Evolutionary conservation across 2,329 filamentous ascomycete genomes (phyloP).

Genomic region (Xylariaceae sp.): DNA sequence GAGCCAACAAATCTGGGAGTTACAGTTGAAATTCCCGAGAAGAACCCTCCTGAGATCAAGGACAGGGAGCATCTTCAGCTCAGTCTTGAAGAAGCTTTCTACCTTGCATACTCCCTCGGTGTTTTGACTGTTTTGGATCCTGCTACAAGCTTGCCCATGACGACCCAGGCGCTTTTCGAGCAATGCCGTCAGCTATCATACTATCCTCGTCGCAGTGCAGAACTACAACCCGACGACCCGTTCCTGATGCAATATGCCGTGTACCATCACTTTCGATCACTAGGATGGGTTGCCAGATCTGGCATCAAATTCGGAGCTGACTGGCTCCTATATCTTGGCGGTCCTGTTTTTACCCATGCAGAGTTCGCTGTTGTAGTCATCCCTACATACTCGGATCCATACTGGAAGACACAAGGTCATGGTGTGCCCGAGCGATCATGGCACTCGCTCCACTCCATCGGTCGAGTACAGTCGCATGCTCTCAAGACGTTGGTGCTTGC

Average conservation of each 20-base stretch:
- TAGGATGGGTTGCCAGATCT: conserved; percentile 90
- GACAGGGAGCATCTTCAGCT: conserved; percentile 86
- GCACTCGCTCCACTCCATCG: conserved; percentile 86
- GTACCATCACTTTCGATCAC: conserved; percentile 93
- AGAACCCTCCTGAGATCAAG: conserved; percentile 30
- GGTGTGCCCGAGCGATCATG: conserved; percentile 55
- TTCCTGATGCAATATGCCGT: conserved; percentile 86
- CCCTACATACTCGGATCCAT: conserved; percentile 73
- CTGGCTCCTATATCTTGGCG: conserved; percentile 89
- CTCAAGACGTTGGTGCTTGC: conserved; percentile 85
- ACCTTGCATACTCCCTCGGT: conserved; percentile 78
- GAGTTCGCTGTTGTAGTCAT: conserved; percentile 86
- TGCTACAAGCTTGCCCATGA: conserved; percentile 42
- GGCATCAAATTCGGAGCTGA: conserved; percentile 95
- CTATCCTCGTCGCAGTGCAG: conserved; percentile 55
- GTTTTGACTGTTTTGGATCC: conserved; percentile 62
- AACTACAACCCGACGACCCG: conserved; percentile 69
- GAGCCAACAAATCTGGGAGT: not conserved
- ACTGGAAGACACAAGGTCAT: conserved; percentile 64
- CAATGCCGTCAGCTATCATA: conserved; percentile 69
- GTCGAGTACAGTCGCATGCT: conserved; percentile 85
- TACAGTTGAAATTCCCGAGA: not conserved
- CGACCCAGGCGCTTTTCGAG: conserved; percentile 57
- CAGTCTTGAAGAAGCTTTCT: conserved; percentile 87
- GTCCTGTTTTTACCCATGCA: conserved; percentile 91